Evolutionary conservation across 2,329 filamentous ascomycete genomes (phyloP).

Genomic region (Akanthomyces dipterigenus): DNA sequence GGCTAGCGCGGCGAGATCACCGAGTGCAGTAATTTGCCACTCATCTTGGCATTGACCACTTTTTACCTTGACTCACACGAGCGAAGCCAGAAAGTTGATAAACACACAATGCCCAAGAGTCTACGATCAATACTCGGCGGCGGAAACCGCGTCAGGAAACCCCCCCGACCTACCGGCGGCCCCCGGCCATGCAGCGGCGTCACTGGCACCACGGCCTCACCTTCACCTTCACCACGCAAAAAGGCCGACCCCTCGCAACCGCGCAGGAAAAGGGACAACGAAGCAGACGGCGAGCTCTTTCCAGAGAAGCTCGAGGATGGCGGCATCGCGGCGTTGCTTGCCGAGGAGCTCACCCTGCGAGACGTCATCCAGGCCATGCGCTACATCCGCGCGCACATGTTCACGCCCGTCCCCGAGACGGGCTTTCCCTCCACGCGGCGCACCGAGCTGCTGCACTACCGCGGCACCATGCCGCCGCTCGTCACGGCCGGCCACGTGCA

Average conservation of each 20-base stretch:
- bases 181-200: slow-evolving; percentile 4
- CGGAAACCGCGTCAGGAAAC: slow-evolving; percentile 29
- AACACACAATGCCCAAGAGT: slow-evolving; percentile 24
- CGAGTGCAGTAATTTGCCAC: neutral
- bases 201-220: neutral
- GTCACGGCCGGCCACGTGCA: slow-evolving; percentile 61
- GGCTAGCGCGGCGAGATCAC: neutral
- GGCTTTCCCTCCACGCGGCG: slow-evolving; percentile 60
- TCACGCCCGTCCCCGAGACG: slow-evolving; percentile 53
- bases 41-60: neutral
- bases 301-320: slow-evolving; percentile 50
- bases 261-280: slow-evolving; percentile 20
- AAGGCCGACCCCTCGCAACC: slow-evolving; percentile 14
- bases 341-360: slow-evolving; percentile 48
- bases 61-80: neutral
- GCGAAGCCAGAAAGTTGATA: neutral
- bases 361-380: slow-evolving; percentile 60
- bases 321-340: slow-evolving; percentile 49
- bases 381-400: slow-evolving; percentile 56
- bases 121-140: slow-evolving; percentile 33
- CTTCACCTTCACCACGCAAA: slow-evolving; percentile 14
- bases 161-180: slow-evolving; percentile 15
- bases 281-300: slow-evolving; percentile 25
- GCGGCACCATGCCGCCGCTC: slow-evolving; percentile 53
- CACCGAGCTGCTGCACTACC: slow-evolving; percentile 56